phyloP scores from a whole-genome alignment of 371 early-diverging fungal species.

The Amoeboaphelidium protococcarum region DNA sequence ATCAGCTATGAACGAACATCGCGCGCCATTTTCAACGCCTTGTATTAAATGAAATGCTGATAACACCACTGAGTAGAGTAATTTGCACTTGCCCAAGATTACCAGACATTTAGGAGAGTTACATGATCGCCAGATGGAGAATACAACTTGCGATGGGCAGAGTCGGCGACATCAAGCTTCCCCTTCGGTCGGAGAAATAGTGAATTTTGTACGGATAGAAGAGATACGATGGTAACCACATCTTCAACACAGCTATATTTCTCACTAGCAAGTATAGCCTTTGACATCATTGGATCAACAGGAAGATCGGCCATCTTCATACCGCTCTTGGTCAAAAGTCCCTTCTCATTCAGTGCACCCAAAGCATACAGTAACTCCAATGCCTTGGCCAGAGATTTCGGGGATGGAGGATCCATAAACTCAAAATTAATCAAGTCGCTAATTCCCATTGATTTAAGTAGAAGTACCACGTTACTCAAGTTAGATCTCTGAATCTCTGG shows the following conservation, averaged over 20 bases:
- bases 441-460: conserved; percentile 74
- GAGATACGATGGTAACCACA: conserved; percentile 53
- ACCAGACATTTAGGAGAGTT: conserved; percentile 70
- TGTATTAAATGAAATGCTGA: conserved; percentile 81
- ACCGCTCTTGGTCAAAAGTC: conserved; percentile 83
- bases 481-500: conserved; percentile 94
- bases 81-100: conserved; percentile 78
- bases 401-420: conserved; percentile 90
- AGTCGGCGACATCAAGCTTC: conserved; percentile 79
- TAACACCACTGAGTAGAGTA: conserved; percentile 81
- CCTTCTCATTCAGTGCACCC: conserved; percentile 76
- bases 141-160: conserved; percentile 58
- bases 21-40: conserved; percentile 65
- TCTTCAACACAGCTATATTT: conserved; percentile 80
- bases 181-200: conserved; percentile 68
- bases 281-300: conserved; percentile 82
- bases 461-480: conserved; percentile 60
- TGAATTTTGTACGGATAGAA: conserved; percentile 74
- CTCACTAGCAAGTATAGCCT: conserved; percentile 67
- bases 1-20: conserved; percentile 84
- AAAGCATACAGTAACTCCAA: conserved; percentile 81
- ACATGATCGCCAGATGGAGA: conserved; percentile 76
- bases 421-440: conserved; percentile 87
- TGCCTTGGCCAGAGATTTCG: conserved; percentile 69
- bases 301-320: conserved; percentile 97